Evolutionary conservation across 2,329 filamentous ascomycete genomes (phyloP).

Genomic region (Talaromyces piceae): DNA sequence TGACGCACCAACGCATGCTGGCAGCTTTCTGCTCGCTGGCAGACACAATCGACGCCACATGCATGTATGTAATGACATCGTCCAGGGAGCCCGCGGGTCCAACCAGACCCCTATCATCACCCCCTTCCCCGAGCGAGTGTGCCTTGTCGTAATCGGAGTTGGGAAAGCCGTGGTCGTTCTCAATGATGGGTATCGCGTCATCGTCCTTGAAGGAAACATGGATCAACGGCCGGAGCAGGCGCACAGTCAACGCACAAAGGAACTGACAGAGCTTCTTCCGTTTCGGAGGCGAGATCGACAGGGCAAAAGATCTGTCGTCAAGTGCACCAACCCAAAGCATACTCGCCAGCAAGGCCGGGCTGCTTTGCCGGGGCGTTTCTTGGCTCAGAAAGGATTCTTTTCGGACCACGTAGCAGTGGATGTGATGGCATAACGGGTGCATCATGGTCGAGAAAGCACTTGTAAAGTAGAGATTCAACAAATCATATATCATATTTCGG

Average conservation of each 20-base stretch:
- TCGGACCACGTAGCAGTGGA: constrained; percentile 80
- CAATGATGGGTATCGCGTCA: constrained; percentile 27
- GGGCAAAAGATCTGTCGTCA: constrained; percentile 77
- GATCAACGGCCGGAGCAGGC: constrained; percentile 75
- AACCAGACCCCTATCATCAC: constrained; percentile 41
- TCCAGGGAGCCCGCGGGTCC: constrained; percentile 66
- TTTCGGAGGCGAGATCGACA: constrained; percentile 76
- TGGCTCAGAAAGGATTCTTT: constrained; percentile 78
- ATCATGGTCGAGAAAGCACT: constrained; percentile 81
- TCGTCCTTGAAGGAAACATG: constrained; percentile 57
- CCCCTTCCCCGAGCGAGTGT: constrained; percentile 46
- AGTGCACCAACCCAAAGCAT: constrained; percentile 98
- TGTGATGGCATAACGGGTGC: constrained; percentile 84
- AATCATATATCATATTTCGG: constrained; percentile 70
- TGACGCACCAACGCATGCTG: constrained; percentile 66
- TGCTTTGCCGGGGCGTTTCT: constrained; percentile 72
- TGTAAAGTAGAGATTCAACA: constrained; percentile 84
- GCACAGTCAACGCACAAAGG: constrained; percentile 76
- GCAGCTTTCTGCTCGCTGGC: constrained; percentile 92
- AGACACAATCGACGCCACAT: constrained; percentile 83
- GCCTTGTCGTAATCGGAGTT: constrained; percentile 65
- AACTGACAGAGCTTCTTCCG: constrained; percentile 81
- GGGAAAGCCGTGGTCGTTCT: constrained; percentile 48
- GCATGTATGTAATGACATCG: constrained; percentile 86
- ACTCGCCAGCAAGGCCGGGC: constrained; percentile 77